Conservation (phyloP, 208 protist genomes). For the Leishmania aethiopica region DNA sequence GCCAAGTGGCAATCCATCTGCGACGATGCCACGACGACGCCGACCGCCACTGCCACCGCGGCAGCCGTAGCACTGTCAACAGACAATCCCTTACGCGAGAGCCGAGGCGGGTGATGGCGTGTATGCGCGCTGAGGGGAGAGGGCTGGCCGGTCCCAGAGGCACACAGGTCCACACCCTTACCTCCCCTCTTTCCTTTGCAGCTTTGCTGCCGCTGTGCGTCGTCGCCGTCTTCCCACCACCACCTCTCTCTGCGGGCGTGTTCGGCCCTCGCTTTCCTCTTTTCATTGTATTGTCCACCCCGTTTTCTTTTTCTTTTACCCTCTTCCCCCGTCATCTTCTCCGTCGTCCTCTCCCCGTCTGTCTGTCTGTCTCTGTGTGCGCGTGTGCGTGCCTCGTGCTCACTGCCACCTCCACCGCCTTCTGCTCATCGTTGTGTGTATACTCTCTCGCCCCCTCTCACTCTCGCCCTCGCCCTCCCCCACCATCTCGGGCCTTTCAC, state of each 20-base stretch:
- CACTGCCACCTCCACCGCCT: not conserved
- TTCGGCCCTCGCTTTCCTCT: not conserved
- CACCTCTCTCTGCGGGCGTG: not conserved
- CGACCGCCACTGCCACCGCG: not conserved
- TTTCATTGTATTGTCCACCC: not conserved
- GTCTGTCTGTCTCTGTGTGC: not conserved
- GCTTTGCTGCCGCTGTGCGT: not conserved
- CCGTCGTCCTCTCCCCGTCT: not conserved
- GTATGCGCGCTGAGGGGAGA: not conserved
- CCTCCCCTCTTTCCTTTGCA: not conserved
- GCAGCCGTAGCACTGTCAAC: not conserved
- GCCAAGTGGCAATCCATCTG: constrained; percentile 21
- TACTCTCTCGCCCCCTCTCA: not conserved
- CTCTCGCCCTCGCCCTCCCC: not conserved
- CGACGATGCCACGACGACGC: not conserved
- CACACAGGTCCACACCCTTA: not conserved
- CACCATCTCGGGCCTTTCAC: not conserved
- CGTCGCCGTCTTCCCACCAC: not conserved
- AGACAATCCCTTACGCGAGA: not conserved
- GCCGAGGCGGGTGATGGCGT: not conserved
- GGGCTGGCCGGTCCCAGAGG: not conserved
- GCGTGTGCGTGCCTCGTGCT: not conserved
- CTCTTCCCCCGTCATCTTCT: not conserved
- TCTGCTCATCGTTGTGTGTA: not conserved
- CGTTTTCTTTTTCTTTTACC: not conserved